Conservation (phyloP, 1,284 basidiomycete genomes). For the Moesziomyces sp. region DNA sequence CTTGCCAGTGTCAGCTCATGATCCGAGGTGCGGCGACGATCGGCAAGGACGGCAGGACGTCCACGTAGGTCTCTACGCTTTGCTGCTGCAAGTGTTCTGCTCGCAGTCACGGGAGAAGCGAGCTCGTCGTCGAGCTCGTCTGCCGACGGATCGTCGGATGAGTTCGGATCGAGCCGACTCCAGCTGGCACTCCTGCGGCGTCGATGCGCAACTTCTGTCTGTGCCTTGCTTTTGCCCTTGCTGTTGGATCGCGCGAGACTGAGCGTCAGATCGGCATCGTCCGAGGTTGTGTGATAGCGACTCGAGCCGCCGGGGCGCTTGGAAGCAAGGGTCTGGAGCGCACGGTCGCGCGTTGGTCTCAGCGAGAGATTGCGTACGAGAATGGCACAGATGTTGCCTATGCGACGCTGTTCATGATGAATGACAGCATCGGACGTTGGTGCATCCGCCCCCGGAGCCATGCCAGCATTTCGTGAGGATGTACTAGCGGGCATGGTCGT, state of each 20-base stretch:
- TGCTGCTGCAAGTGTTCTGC: conserved; percentile 3
- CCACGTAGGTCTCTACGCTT: neutral
- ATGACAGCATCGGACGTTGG: neutral
- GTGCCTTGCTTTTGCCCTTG: conserved; percentile 37
- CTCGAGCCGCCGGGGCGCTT: conserved; percentile 27
- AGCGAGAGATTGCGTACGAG: conserved; percentile 43
- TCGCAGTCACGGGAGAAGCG: conserved; percentile 10
- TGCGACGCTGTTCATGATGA: conserved; percentile 32
- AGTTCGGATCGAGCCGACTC: conserved; percentile 5
- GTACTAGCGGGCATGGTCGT: conserved; percentile 12
- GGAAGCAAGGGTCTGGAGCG: conserved; percentile 34
- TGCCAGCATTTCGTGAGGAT: neutral
- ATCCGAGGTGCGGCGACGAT: conserved; percentile 24
- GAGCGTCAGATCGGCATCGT: conserved; percentile 43
- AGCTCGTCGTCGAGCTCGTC: conserved; percentile 5
- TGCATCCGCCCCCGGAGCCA: neutral
- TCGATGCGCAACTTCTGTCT: conserved; percentile 4
- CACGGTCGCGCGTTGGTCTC: conserved; percentile 38
- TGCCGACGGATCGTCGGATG: conserved; percentile 14
- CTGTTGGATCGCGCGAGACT: conserved; percentile 32
- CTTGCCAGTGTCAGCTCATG: conserved; percentile 22
- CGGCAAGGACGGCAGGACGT: conserved; percentile 16
- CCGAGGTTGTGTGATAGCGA: conserved; percentile 35
- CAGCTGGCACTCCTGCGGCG: conserved; percentile 33
- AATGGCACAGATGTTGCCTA: conserved; percentile 36